phyloP scores from a whole-genome alignment of 2,329 filamentous ascomycete species.

The Cadophora gregata region DNA sequence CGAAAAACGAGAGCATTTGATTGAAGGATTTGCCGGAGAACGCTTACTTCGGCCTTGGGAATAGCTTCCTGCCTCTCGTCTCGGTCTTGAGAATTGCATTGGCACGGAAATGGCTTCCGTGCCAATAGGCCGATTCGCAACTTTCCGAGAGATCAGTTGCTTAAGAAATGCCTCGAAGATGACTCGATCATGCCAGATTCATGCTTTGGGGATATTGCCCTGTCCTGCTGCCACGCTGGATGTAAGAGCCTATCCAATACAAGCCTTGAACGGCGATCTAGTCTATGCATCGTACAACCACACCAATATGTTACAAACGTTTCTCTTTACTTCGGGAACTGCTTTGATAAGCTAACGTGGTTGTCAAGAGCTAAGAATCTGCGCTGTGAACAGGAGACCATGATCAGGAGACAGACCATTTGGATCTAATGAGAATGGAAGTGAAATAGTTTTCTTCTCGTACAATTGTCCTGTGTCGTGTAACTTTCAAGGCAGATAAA shows the following conservation, averaged over 20 bases:
- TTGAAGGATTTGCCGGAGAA: not conserved
- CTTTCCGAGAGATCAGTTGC: not conserved
- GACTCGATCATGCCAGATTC: not conserved
- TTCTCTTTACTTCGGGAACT: not conserved
- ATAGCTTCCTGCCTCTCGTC: not conserved
- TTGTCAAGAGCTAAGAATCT: too few species aligned
- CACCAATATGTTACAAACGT: not conserved
- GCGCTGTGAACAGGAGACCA: too few species aligned
- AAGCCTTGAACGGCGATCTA: not conserved
- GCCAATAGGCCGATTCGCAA: not conserved
- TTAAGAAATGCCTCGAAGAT: not conserved
- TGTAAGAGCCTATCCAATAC: not conserved
- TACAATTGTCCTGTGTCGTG: too few species aligned
- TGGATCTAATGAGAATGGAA: too few species aligned
- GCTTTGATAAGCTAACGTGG: too few species aligned
- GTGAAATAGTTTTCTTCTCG: too few species aligned
- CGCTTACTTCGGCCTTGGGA: not conserved
- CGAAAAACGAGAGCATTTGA: not conserved
- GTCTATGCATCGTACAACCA: not conserved
- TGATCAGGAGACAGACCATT: too few species aligned
- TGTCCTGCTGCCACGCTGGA: not conserved
- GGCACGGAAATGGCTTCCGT: not conserved
- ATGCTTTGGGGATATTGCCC: conserved; percentile 2
- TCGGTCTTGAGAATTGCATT: not conserved
- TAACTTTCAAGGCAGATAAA: too few species aligned